phyloP scores from a whole-genome alignment of 2,329 filamentous ascomycete species.

The Clathrospora elynae region DNA sequence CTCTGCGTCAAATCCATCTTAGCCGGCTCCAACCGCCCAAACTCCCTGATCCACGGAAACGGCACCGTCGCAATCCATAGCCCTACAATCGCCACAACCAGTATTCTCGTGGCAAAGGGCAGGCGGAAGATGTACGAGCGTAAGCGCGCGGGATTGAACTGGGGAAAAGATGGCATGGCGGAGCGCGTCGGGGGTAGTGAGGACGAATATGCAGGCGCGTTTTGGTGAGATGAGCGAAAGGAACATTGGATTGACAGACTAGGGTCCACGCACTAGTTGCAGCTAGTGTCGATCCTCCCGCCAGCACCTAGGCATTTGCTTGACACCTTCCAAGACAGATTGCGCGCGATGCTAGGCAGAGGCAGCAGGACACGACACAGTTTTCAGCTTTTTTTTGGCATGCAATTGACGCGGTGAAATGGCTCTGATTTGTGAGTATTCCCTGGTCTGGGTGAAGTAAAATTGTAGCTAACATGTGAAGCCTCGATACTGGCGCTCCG shows the following conservation, averaged over 20 bases:
- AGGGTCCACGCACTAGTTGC: slow-evolving; percentile 20
- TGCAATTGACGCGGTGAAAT: slow-evolving; percentile 28
- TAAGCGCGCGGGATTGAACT: slow-evolving; percentile 73
- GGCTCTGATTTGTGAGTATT: slow-evolving; percentile 45
- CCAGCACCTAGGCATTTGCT: slow-evolving; percentile 13
- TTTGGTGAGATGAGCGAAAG: slow-evolving; percentile 10
- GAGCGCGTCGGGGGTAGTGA: slow-evolving; percentile 19
- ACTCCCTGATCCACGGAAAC: slow-evolving; percentile 73
- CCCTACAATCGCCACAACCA: slow-evolving; percentile 68
- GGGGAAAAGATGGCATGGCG: slow-evolving; percentile 54
- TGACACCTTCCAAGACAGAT: slow-evolving; percentile 22
- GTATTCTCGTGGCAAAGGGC: slow-evolving; percentile 81
- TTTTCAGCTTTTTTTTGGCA: slow-evolving; percentile 8
- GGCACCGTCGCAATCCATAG: slow-evolving; percentile 74
- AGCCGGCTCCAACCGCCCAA: slow-evolving; percentile 78
- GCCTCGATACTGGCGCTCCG: slow-evolving; percentile 70
- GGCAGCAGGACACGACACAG: slow-evolving; percentile 17
- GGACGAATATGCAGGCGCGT: slow-evolving; percentile 20
- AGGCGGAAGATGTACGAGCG: slow-evolving; percentile 82
- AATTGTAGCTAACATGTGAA: slow-evolving; percentile 30
- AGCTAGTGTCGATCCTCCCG: slow-evolving; percentile 24
- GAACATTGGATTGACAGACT: slow-evolving; percentile 15
- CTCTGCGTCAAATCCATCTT: slow-evolving; percentile 73
- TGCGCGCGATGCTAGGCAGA: slow-evolving; percentile 20
- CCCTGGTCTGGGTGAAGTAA: background rate